Conservation (phyloP, 768 basidiomycete species). For the Mycena amicta region DNA sequence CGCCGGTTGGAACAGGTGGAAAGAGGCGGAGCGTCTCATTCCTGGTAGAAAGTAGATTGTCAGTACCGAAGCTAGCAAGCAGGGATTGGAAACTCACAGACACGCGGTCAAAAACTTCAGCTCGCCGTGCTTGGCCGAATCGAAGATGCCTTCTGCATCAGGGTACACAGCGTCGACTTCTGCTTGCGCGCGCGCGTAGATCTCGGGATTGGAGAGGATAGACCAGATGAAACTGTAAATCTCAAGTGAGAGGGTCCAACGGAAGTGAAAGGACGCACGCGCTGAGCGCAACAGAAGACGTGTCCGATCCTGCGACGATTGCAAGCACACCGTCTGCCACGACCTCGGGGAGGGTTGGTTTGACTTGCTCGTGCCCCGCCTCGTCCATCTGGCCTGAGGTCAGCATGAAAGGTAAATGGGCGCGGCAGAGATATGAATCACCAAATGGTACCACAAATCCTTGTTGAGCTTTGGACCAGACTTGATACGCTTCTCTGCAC, state of each 20-base stretch:
- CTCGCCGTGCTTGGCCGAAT: slow-evolving; percentile 26
- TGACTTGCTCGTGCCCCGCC: slow-evolving; percentile 35
- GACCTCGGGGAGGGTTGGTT: slow-evolving; percentile 37
- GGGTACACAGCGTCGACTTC: slow-evolving; percentile 36
- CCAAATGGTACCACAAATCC: slow-evolving; percentile 48
- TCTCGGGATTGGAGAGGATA: slow-evolving; percentile 34
- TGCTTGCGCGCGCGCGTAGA: slow-evolving; percentile 34
- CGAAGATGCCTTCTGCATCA: slow-evolving; percentile 26
- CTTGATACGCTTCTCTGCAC: slow-evolving; percentile 15
- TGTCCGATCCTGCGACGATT: slow-evolving; percentile 47
- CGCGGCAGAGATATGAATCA: slow-evolving; percentile 26
- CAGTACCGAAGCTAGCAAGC: background rate
- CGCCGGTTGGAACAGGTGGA: slow-evolving; percentile 40
- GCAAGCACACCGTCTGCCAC: slow-evolving; percentile 40
- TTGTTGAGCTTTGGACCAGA: slow-evolving; percentile 28
- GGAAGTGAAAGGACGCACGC: background rate
- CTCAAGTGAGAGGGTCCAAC: background rate
- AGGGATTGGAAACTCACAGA: slow-evolving; percentile 28
- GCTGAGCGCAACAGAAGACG: slow-evolving; percentile 38
- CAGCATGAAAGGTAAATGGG: background rate
- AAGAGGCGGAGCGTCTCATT: slow-evolving; percentile 50
- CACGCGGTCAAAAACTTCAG: slow-evolving; percentile 33
- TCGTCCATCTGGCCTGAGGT: slow-evolving; percentile 38
- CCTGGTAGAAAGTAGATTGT: slow-evolving; percentile 25
- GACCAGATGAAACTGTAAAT: slow-evolving; percentile 33